Evolutionary conservation across 371 early-diverging fungal species (phyloP).

Genomic region (Apophysomyces sp.): DNA sequence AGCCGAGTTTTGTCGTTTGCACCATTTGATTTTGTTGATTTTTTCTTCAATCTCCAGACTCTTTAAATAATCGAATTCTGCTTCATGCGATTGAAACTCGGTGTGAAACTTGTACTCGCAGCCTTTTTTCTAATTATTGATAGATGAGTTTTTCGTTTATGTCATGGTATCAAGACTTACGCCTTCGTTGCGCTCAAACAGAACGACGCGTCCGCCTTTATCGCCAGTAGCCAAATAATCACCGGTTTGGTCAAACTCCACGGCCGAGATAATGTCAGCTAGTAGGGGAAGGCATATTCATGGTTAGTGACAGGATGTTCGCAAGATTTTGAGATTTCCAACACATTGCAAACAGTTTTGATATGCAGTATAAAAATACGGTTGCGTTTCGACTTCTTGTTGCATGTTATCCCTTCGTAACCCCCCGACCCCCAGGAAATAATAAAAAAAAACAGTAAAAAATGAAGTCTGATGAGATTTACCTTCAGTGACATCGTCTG

Average conservation of each 20-base stretch:
- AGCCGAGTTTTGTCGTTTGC: constrained; percentile 90
- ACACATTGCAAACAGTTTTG: no score
- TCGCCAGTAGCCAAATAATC: constrained; percentile 88
- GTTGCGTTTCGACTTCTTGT: background rate
- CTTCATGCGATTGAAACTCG: constrained; percentile 99
- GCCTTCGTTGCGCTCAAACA: constrained; percentile 95
- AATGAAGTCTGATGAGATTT: constrained; percentile 9
- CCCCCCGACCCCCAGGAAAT: background rate
- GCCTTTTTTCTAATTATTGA: constrained; percentile 83
- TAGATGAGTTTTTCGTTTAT: background rate
- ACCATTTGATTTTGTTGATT: constrained; percentile 99
- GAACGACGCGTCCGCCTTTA: constrained; percentile 95
- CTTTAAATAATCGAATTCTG: constrained; percentile 99
- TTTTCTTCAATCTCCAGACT: constrained; percentile 99
- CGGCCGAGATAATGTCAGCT: constrained; percentile 96
- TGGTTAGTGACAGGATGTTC: background rate
- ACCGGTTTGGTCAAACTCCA: constrained; percentile 93
- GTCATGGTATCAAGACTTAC: constrained; percentile 54
- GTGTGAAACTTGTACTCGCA: constrained; percentile 99
- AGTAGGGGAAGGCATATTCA: background rate
- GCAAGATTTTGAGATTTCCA: no score
- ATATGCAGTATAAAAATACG: background rate
- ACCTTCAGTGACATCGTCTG: constrained; percentile 98
- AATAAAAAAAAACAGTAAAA: background rate
- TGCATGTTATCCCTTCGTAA: background rate